Evolutionary conservation across 257 asterid species (phyloP), one percentile per base, ranked within the genome.

Genomic region (Penstemon eatonii): DNA sequence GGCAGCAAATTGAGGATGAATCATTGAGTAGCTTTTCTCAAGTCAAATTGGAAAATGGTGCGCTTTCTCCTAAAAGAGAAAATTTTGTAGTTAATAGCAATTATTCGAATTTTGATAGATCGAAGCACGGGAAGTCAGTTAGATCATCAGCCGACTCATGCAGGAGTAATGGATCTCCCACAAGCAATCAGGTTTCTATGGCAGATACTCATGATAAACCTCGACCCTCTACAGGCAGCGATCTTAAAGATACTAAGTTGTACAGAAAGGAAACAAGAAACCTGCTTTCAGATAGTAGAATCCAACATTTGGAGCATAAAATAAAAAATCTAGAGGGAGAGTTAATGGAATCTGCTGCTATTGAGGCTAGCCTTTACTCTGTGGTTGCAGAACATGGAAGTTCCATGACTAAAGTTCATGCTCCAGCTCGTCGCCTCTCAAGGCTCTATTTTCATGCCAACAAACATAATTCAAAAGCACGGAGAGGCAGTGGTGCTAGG

Each of bases 331-430:
- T 87, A 8, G 95, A 90, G 81, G 85, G 77, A 67, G 97, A 88
- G 69, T 65, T 91, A 78, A 82, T 85, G 76, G 96, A 91, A 79
- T 90, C 95, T 65, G 96, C 97, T 72, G 96, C 87, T 46, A 74
- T 88, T 19, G 97, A 90, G 84, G 89, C 72, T 63, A 83, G 90
- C 56, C 85, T 88, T 53, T 90, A 86, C 76, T 85, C 89, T 3
- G 91, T 86, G 63, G 84, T 86, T 74, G 94, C 97, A 33, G 96
- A 90, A 76, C 97, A 90, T 51, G 94, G 96, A 56, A 82, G 89
- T 75, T 90, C 97, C 71, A 76, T 61, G 60, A 86, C 71, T 77
- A 90, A 90, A 79, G 94, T 88, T 64, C 97, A 90, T 43, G 92
- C 97, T 72, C 96, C 97, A 56, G 96, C 97, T 55, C 83, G 94